These are phyloP conservation scores for Saprolegnia parasitica DNA, from an alignment of 352 stramenopile genomes.

Conservation along the genomic window DNA sequence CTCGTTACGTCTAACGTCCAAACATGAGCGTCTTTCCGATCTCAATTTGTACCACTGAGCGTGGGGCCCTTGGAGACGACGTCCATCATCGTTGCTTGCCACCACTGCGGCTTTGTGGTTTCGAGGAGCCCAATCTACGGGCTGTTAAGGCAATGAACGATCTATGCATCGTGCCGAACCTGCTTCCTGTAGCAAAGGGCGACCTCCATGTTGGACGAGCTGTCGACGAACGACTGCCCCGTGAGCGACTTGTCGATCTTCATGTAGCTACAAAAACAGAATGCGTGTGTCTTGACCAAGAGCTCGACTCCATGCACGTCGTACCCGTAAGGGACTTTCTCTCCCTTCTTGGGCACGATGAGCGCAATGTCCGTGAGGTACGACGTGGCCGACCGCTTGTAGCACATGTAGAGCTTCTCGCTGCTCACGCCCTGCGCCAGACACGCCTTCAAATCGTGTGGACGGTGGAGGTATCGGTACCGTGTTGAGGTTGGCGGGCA, in stretches of 20 bases:
- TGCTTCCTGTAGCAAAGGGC: slow-evolving; percentile 79
- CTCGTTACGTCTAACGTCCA: too few relatives aligned
- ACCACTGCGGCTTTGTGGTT: slow-evolving; percentile 20
- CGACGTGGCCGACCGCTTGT: slow-evolving; percentile 57
- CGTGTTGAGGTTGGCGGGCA: slow-evolving; percentile 68
- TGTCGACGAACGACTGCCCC: slow-evolving; percentile 52
- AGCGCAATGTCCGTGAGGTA: slow-evolving; percentile 63
- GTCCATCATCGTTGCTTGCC: slow-evolving; percentile 19
- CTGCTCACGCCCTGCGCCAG: slow-evolving; percentile 63
- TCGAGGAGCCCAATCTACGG: slow-evolving; percentile 24
- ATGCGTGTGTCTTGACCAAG: not conserved
- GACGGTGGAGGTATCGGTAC: slow-evolving; percentile 32
- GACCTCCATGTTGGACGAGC: slow-evolving; percentile 74
- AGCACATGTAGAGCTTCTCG: slow-evolving; percentile 76
- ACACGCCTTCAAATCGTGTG: not conserved
- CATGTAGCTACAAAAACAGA: slow-evolving; percentile 49
- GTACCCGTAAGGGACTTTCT: slow-evolving; percentile 76
- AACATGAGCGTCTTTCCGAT: not conserved
- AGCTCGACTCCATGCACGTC: slow-evolving; percentile 12
- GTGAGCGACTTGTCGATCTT: slow-evolving; percentile 70
- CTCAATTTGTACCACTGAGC: not conserved
- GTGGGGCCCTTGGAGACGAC: not conserved
- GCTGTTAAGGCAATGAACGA: not conserved
- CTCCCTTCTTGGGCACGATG: slow-evolving; percentile 77
- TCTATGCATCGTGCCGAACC: too few relatives aligned